Conservation (phyloP, 257 asterid species). For the Rauvolfia tetraphylla region DNA sequence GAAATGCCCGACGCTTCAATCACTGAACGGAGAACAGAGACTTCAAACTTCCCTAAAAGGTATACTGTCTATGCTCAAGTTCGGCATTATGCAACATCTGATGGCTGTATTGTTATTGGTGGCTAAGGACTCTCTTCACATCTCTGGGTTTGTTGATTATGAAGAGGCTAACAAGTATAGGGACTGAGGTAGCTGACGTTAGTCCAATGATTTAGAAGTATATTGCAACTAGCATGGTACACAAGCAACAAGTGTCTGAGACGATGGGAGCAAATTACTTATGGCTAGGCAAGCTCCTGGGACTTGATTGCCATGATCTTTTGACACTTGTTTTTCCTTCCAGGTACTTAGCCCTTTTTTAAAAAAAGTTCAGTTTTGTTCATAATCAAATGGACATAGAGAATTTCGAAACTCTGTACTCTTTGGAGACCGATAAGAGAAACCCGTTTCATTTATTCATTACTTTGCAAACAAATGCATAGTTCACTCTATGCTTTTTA, state of each 20-base stretch:
- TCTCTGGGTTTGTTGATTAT: background rate
- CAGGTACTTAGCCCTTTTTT: background rate
- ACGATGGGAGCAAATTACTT: background rate
- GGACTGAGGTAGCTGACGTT: background rate
- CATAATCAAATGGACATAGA: background rate
- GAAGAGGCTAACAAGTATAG: background rate
- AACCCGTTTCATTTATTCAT: too few relatives aligned
- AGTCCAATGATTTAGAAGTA: background rate
- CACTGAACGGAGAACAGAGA: background rate
- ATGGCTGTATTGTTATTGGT: background rate
- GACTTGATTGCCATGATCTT: background rate
- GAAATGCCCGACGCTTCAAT: constrained; percentile 4
- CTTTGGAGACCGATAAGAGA: too few relatives aligned
- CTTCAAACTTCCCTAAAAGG: background rate
- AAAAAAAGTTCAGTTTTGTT: background rate
- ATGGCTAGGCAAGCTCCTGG: background rate
- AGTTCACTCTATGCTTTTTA: too few relatives aligned
- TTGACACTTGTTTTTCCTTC: background rate
- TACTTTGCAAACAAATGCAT: too few relatives aligned
- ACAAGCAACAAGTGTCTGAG: background rate
- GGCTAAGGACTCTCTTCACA: too few relatives aligned
- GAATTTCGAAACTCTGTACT: too few relatives aligned
- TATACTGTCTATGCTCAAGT: background rate
- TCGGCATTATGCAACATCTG: background rate
- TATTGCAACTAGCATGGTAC: background rate